Percentiles rank a stretch among this genome's conserved stretches.
These are phyloP conservation scores for Lodderomyces theae DNA, from an alignment of 1,139 yeast genomes.

Conservation along the genomic window DNA sequence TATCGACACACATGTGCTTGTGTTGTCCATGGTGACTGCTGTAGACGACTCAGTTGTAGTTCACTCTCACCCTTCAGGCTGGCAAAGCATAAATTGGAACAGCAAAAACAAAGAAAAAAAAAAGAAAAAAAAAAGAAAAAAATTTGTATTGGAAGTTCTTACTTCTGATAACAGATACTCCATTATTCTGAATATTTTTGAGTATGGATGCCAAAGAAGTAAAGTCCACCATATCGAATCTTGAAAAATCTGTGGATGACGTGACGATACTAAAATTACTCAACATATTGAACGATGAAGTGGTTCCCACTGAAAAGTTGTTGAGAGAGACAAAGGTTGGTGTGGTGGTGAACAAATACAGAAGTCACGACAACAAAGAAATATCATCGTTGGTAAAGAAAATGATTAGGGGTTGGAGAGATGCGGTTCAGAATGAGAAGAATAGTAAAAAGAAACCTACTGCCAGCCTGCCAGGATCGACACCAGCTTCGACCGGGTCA, in stretches of 20 bases:
- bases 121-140: slow-evolving; percentile 5
- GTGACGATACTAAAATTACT: slow-evolving; percentile 66
- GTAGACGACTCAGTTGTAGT: no score
- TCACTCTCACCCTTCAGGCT: no score
- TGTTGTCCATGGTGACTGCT: slow-evolving; percentile 17
- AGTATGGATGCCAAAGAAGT: slow-evolving; percentile 74
- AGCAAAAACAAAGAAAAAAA: background rate
- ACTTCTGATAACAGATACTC: background rate
- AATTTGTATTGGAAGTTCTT: slow-evolving; percentile 4
- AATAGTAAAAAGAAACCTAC: slow-evolving; percentile 33
- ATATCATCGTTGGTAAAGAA: slow-evolving; percentile 71
- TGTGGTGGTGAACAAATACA: slow-evolving; percentile 86
- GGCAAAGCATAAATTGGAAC: no score
- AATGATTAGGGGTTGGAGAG: slow-evolving; percentile 88
- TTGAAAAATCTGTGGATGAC: slow-evolving; percentile 74
- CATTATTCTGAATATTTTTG: background rate
- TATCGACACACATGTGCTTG: slow-evolving; percentile 30
- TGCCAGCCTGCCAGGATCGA: slow-evolving; percentile 7
- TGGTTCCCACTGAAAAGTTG: slow-evolving; percentile 79
- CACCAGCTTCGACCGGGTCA: slow-evolving; percentile 6
- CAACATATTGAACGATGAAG: slow-evolving; percentile 64
- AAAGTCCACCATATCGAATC: slow-evolving; percentile 60
- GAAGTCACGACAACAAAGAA: slow-evolving; percentile 64
- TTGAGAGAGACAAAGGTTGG: slow-evolving; percentile 96
- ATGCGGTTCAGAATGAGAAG: slow-evolving; percentile 78